These are phyloP conservation scores for Fusarium sulawesiense DNA, from an alignment of 2,329 filamentous ascomycete genomes.

Conservation along the genomic window DNA sequence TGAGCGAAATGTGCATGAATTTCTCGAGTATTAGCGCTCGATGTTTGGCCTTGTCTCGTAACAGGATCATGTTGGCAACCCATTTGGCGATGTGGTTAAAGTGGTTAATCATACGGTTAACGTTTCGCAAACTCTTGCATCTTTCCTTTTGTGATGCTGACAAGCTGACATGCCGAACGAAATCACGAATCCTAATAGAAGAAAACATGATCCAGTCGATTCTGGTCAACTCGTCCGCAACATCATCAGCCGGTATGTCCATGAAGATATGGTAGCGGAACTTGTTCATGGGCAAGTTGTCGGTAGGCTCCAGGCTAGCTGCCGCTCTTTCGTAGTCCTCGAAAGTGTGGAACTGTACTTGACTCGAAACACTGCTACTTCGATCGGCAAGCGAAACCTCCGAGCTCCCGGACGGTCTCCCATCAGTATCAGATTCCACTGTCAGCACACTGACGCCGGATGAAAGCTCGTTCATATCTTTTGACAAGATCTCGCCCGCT, in stretches of 20 bases:
- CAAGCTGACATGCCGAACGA: constrained; percentile 90
- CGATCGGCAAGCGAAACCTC: constrained; percentile 56
- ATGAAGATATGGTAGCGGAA: constrained; percentile 91
- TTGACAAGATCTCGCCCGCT: constrained; percentile 51
- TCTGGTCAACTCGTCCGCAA: constrained; percentile 90
- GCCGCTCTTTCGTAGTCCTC: constrained; percentile 87
- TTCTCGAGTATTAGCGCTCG: constrained; percentile 91
- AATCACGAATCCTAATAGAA: constrained; percentile 90
- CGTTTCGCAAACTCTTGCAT: constrained; percentile 82
- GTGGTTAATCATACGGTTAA: constrained; percentile 93
- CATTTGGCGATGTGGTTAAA: constrained; percentile 88
- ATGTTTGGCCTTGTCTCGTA: constrained; percentile 96
- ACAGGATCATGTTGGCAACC: constrained; percentile 84
- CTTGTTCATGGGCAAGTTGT: constrained; percentile 79
- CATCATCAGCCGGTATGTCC: constrained; percentile 83
- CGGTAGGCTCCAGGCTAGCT: constrained; percentile 74
- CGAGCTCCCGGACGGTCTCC: constrained; percentile 60
- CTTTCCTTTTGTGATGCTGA: constrained; percentile 76
- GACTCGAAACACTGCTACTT: constrained; percentile 54
- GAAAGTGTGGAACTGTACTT: constrained; percentile 71
- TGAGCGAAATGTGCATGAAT: constrained; percentile 90
- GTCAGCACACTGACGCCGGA: constrained; percentile 60
- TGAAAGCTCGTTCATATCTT: constrained; percentile 55
- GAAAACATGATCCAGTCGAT: constrained; percentile 99
- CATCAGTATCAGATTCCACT: constrained; percentile 60